Percentiles rank a stretch among this genome's conserved stretches.
Conservation (phyloP, 306 rosid genomes). For the Castanea sativa region DNA sequence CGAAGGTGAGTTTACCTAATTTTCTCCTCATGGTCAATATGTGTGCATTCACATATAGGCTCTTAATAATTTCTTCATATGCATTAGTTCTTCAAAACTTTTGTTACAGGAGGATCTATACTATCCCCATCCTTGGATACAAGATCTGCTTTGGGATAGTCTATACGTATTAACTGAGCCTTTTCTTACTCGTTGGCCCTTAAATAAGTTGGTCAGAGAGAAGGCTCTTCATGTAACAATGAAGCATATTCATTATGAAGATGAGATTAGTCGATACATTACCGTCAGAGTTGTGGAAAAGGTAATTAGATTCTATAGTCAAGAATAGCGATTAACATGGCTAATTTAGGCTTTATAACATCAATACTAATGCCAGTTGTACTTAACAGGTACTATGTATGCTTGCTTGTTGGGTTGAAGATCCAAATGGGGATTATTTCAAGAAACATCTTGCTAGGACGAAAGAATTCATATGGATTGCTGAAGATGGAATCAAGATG, state of each 20-base stretch:
- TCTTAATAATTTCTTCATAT: background rate
- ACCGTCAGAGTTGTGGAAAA: conserved; percentile 34
- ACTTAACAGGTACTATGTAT: conserved; percentile 25
- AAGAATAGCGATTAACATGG: background rate
- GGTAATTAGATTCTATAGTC: conserved; percentile 1
- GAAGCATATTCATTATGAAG: conserved; percentile 39
- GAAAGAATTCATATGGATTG: conserved; percentile 36
- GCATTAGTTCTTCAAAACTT: background rate
- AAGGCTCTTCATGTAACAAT: conserved; percentile 26
- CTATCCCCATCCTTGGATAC: conserved; percentile 61
- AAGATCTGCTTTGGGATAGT: conserved; percentile 67
- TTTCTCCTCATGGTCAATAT: too few relatives aligned
- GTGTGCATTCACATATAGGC: background rate
- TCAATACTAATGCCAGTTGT: background rate
- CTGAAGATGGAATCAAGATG: conserved; percentile 43
- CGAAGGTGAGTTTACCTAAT: conserved; percentile 34
- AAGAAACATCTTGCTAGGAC: conserved; percentile 36
- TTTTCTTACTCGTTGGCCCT: conserved; percentile 52
- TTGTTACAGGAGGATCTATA: conserved; percentile 57
- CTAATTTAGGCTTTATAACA: background rate
- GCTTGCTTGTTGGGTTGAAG: conserved; percentile 49
- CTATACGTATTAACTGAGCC: conserved; percentile 56
- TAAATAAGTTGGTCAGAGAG: conserved; percentile 29
- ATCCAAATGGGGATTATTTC: conserved; percentile 30
- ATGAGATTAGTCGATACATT: conserved; percentile 35